Evolutionary conservation across 305 asterid species (phyloP).

Genomic region (Solanum hybrid): DNA sequence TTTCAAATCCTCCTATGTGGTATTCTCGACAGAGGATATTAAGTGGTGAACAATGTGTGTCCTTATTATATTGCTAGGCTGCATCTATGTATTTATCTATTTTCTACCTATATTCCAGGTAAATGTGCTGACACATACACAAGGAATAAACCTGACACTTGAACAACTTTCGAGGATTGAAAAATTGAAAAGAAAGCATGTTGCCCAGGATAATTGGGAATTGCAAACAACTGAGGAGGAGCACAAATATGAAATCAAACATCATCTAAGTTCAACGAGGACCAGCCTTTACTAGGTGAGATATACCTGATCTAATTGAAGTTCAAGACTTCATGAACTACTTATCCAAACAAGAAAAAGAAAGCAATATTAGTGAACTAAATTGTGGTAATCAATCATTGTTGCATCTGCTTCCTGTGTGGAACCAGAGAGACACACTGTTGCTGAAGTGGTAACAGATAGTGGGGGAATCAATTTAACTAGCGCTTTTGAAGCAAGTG

Average conservation of each 20-base stretch:
- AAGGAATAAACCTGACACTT: conserved; percentile 20
- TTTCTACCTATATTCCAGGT: conserved; percentile 32
- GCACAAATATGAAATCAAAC: conserved; percentile 9
- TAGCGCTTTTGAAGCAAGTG: background rate
- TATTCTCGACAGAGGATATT: background rate
- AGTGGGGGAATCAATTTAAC: background rate
- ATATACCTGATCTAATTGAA: background rate
- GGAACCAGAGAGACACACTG: background rate
- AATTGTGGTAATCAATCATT: background rate
- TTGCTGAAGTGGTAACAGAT: background rate
- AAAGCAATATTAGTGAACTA: background rate
- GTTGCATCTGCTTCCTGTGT: background rate
- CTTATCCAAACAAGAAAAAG: background rate
- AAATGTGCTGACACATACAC: conserved; percentile 63
- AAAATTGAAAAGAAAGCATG: conserved; percentile 30
- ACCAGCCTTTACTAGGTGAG: conserved; percentile 4
- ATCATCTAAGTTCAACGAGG: conserved; percentile 1
- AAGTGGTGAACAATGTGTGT: background rate
- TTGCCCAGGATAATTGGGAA: conserved; percentile 49
- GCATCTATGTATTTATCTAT: background rate
- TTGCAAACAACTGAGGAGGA: conserved; percentile 15
- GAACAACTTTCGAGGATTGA: conserved; percentile 24
- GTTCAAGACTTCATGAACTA: background rate
- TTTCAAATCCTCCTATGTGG: background rate
- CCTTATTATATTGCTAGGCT: background rate